Conservation (phyloP, 2,329 filamentous ascomycete genomes). For the Fusarium verrucosum region DNA sequence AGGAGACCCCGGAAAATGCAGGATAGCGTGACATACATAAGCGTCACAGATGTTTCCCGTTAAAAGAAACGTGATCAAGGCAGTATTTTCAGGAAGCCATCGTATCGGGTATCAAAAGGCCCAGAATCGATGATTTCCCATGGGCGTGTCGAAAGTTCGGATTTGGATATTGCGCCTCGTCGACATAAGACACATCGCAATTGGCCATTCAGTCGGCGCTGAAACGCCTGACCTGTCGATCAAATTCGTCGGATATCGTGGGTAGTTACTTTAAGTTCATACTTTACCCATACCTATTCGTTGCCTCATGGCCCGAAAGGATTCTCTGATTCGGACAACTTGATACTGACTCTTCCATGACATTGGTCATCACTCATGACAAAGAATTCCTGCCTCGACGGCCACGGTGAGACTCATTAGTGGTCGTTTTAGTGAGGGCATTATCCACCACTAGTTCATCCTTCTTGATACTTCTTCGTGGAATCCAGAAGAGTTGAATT, state of each 20-base stretch:
- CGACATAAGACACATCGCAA: too few relatives aligned
- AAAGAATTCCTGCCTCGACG: slow-evolving; percentile 21
- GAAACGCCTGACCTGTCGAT: too few relatives aligned
- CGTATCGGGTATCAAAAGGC: background rate
- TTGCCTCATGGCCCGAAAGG: background rate
- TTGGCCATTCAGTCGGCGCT: background rate
- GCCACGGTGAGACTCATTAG: slow-evolving; percentile 27
- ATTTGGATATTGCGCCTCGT: background rate
- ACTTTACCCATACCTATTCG: background rate
- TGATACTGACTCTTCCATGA: too few relatives aligned
- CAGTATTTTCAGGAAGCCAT: background rate
- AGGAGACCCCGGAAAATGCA: background rate
- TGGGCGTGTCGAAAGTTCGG: background rate
- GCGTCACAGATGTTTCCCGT: background rate
- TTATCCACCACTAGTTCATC: slow-evolving; percentile 33
- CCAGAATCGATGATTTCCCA: background rate
- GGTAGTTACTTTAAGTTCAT: background rate
- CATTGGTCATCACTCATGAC: background rate
- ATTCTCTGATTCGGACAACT: too few relatives aligned
- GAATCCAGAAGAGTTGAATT: slow-evolving; percentile 38
- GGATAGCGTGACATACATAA: background rate
- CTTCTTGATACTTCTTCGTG: slow-evolving; percentile 10
- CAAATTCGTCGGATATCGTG: background rate
- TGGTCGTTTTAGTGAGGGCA: slow-evolving; percentile 24
- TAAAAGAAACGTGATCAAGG: background rate